A percentile compares a stretch with the other conserved stretches of the same genome.
These are phyloP conservation scores for Fusarium lateritium DNA, from an alignment of 2,329 filamentous ascomycete species.

Conservation along the genomic window DNA sequence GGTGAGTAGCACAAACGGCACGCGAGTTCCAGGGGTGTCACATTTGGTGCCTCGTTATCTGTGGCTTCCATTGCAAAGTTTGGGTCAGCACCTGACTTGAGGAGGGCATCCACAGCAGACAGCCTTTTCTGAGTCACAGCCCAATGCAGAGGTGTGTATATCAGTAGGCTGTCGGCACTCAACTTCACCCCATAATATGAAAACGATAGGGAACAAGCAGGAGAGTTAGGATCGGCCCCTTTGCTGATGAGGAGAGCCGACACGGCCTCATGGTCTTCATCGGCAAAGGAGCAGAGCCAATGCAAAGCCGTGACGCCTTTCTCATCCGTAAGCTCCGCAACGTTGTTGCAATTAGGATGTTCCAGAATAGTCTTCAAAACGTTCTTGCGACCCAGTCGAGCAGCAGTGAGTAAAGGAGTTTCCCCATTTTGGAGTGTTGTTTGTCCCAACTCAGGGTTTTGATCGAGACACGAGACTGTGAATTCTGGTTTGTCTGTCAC, in stretches of 20 bases:
- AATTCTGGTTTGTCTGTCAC: neutral
- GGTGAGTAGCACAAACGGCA: conserved; percentile 1
- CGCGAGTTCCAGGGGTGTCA: conserved; percentile 1
- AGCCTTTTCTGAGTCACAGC: neutral
- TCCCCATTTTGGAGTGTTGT: neutral
- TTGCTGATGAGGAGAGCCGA: neutral
- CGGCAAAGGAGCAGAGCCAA: conserved; percentile 3
- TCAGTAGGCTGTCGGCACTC: neutral
- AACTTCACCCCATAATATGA: neutral
- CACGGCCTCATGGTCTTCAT: neutral
- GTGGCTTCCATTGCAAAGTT: conserved; percentile 4
- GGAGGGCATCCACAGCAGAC: conserved; percentile 1
- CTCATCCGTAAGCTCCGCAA: neutral
- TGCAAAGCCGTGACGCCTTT: conserved; percentile 1
- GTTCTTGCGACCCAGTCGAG: neutral
- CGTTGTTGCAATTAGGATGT: neutral
- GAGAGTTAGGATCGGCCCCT: conserved; percentile 1
- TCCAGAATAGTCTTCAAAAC: neutral
- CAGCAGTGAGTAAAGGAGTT: neutral
- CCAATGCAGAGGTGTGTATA: conserved; percentile 1
- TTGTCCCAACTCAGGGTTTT: neutral
- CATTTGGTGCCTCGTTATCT: neutral
- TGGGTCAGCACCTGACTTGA: conserved; percentile 1
- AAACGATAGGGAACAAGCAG: neutral
- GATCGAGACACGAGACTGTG: neutral